Evolutionary conservation across 192 early-diverging fungal genomes (phyloP), one percentile per base, ranked within the genome.

Genomic region (Diversispora epigaea): DNA sequence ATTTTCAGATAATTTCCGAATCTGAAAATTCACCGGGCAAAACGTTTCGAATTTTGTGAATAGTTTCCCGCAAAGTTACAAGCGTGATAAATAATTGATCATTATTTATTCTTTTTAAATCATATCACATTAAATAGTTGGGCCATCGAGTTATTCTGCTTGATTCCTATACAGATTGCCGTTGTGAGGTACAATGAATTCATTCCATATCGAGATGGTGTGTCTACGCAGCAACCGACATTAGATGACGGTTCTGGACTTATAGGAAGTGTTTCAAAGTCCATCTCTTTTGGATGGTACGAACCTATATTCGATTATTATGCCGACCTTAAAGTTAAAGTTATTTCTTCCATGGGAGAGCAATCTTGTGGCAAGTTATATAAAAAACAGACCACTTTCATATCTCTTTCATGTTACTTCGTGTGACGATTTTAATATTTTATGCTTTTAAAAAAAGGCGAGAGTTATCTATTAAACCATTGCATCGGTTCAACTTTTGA

Each of bases 401-500:
- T 70, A 12, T 22, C 6, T 14, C 15, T 70, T 52, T 55, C 50
- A 1, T 3, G 17, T 14, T 9, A 14, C 17, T 14, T 52, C 49
- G 3, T 9, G 3, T 43, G 32, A 70, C 40, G n/a, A 56, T 70
- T 6, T 61, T 6, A 15, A 39, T 50, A 40, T 56, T 3, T 65
- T 44, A 21, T 5, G 17, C 8, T 4, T n/a, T 67, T 4, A 39
- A 32, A 12, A 8, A 50, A 47, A 65, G 66, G 74, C 6, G 71
- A 77, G 14, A 63, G 58, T 15, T 77, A 77, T 71, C 54, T 77
- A 19, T 43, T 77, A n/a, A 77, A 77, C 39, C 76, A 77, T 58
- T 45, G 15, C 21, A 10, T 73, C 19, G 71, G 71, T 25, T 62
- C 71, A 7, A 73, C 58, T 22, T 73, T 68, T 70, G 76, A 77